Evolutionary conservation across 2,329 filamentous ascomycete genomes (phyloP).

Genomic region (Colletotrichum sidae): DNA sequence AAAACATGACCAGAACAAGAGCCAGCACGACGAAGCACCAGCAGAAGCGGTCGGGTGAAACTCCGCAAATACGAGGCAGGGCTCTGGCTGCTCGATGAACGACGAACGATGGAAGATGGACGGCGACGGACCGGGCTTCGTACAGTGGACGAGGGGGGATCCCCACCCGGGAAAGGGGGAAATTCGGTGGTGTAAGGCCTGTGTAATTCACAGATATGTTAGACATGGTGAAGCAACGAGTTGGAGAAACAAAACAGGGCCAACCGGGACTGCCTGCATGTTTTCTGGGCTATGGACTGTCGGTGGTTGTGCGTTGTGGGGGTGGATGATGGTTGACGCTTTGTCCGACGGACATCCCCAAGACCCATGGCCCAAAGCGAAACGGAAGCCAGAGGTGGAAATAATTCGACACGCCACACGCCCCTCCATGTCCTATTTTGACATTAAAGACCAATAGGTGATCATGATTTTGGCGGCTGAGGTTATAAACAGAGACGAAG

Average conservation of each 20-base stretch:
- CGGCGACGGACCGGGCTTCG: constrained; percentile 1
- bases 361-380: constrained; percentile 33
- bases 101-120: neutral
- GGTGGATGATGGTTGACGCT: constrained; percentile 29
- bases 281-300: neutral
- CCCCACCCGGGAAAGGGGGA: constrained; percentile 13
- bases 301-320: constrained; percentile 19
- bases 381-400: constrained; percentile 36
- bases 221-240: neutral
- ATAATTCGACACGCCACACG: constrained; percentile 24
- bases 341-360: constrained; percentile 42
- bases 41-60: constrained; percentile 33
- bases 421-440: constrained; percentile 8
- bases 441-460: neutral
- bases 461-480: constrained; percentile 15
- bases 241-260: constrained; percentile 20
- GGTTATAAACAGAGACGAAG: neutral
- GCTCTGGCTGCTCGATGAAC: constrained; percentile 4
- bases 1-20: neutral
- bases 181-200: constrained; percentile 9
- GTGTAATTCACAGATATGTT: constrained; percentile 10
- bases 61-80: constrained; percentile 30
- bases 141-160: constrained; percentile 24
- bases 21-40: constrained; percentile 19
- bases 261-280: constrained; percentile 1